These are phyloP conservation scores for Dianthus caryophyllus DNA, from an alignment of 148 eudicot genomes.

Conservation along the genomic window DNA sequence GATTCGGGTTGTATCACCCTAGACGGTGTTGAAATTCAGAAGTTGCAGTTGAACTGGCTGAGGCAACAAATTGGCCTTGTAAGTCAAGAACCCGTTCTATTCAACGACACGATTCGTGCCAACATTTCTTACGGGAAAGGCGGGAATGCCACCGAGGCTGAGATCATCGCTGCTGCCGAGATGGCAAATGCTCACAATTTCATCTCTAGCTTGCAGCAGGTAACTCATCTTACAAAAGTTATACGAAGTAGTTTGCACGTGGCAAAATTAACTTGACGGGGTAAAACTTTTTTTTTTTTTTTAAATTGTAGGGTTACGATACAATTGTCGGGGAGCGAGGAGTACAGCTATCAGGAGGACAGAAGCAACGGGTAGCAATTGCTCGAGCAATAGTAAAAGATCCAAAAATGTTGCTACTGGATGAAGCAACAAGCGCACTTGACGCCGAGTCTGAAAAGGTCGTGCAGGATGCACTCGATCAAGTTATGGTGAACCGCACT, in stretches of 20 bases:
- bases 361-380: conserved; percentile 73
- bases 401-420: conserved; percentile 54
- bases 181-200: conserved; percentile 77
- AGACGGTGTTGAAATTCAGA: conserved; percentile 64
- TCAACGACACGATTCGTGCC: conserved; percentile 59
- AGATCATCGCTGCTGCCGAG: conserved; percentile 54
- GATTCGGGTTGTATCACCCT: conserved; percentile 54
- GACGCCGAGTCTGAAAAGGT: conserved; percentile 69
- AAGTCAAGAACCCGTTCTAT: conserved; percentile 69
- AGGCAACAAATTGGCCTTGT: conserved; percentile 83
- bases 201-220: conserved; percentile 61
- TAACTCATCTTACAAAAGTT: no score
- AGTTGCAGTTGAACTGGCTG: conserved; percentile 58
- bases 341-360: conserved; percentile 69
- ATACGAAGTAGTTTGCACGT: no score
- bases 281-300: background rate
- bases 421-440: conserved; percentile 80
- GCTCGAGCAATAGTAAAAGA: conserved; percentile 71
- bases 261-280: background rate
- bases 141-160: conserved; percentile 54
- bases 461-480: conserved; percentile 66
- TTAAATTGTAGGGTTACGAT: conserved; percentile 66
- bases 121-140: conserved; percentile 71
- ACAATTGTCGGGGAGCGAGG: conserved; percentile 75
- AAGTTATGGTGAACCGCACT: conserved; percentile 60